Base-by-base conservation (phyloP, 2,329 filamentous ascomycete genomes). In the Stagonosporopsis vannaccii region DNA sequence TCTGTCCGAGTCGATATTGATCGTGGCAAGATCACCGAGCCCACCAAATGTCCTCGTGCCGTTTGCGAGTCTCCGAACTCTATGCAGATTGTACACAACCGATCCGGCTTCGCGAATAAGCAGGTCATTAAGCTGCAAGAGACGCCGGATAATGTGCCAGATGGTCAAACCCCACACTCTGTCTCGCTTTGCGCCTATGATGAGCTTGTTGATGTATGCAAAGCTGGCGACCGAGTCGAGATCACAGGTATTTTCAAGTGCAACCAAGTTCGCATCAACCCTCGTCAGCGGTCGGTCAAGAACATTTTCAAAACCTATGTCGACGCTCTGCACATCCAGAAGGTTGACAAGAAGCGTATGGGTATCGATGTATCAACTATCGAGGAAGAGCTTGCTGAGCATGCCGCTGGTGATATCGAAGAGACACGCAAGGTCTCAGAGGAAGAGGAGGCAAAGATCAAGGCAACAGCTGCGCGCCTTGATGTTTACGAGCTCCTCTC, bases 41-140 rank as follows among this genome's bases (percentile, higher is more conserved):
- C 95, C 2, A 97, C 92, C 0, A 85, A 89, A 66, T 99, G 95
- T 73, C 92, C 93, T 20, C 89, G 95, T 51, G 82, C 85, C 22
- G 86, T 90, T 51, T 99, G 95, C 79, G 84, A 86, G 45, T 88
- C 90, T 51, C 90, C 89, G 73, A 98, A 99, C 78, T 97, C 94
- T 1, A 98, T 99, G 94, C 91, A 97, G 72, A 96, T 99, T 65
- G 85, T 98, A 19, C 95, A 99, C 81, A 99, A 99, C 77, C 89
- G 95, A 58, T 98, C 92, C 66, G 85, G 86, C 8, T 99, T 99
- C 70, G 90, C 93, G 51, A 95, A 99, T 75, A 99, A 99, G 81
- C 95, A 99, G 75, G 92, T 99, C 57, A 97, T 99, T 79, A 99
- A 99, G 77, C 83, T 99, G 36, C 95, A 99, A 77, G 95, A 99